phyloP scores from a whole-genome alignment of 1,139 yeast genomes.

The Yamadazyma jaroonii region DNA sequence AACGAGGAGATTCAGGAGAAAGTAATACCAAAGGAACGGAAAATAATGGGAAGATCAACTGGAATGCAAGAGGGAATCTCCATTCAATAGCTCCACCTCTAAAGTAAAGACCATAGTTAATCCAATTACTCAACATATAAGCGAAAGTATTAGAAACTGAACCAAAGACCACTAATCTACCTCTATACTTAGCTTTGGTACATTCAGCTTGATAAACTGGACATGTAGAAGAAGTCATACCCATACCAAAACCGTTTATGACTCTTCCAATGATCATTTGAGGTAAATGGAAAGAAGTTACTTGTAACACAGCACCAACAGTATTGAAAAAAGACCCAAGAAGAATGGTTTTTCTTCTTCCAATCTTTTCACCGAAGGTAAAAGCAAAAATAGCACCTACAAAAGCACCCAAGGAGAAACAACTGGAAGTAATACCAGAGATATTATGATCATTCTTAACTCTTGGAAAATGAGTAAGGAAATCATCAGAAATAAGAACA shows the following conservation, averaged over 20 bases:
- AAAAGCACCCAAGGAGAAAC: slow-evolving; percentile 33
- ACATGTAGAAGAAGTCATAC: slow-evolving; percentile 23
- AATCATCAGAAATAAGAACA: slow-evolving; percentile 37
- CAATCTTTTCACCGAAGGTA: slow-evolving; percentile 22
- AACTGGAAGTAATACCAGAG: slow-evolving; percentile 39
- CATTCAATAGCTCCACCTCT: slow-evolving; percentile 20
- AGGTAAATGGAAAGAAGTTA: slow-evolving; percentile 19
- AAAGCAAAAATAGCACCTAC: slow-evolving; percentile 29
- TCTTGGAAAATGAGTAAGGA: slow-evolving; percentile 25
- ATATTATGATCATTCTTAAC: slow-evolving; percentile 30
- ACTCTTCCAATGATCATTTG: slow-evolving; percentile 34
- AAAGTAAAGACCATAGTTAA: slow-evolving; percentile 21
- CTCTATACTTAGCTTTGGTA: slow-evolving; percentile 29
- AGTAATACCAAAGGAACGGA: slow-evolving; percentile 19
- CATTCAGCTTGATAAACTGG: slow-evolving; percentile 32
- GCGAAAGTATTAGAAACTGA: slow-evolving; percentile 28
- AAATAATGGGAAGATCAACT: slow-evolving; percentile 23
- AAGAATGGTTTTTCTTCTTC: slow-evolving; percentile 24
- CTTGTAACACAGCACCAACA: slow-evolving; percentile 27
- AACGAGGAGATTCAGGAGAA: slow-evolving; percentile 49
- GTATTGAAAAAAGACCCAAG: slow-evolving; percentile 22
- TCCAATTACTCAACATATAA: slow-evolving; percentile 21
- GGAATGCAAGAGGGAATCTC: slow-evolving; percentile 32
- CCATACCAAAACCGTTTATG: slow-evolving; percentile 38
- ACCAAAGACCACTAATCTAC: slow-evolving; percentile 29